Percentiles rank a stretch among this genome's conserved stretches.
Conservation (phyloP, 2,329 filamentous ascomycete genomes). For the Ampelomyces quisqualis region DNA sequence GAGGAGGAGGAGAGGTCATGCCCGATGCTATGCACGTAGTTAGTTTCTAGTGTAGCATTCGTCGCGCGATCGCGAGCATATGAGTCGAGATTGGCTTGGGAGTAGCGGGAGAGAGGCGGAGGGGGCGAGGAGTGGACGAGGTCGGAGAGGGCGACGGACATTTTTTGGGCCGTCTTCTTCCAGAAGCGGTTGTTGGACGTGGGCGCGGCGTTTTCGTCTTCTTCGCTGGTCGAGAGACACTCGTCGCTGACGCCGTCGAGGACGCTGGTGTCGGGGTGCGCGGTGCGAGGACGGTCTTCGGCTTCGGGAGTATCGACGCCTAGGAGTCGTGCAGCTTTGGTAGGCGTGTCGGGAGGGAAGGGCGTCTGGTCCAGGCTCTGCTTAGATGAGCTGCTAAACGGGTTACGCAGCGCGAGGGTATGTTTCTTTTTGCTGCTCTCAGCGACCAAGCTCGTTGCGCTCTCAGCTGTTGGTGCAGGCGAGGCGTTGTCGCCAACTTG, state of each 20-base stretch:
- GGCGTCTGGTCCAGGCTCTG: conserved; percentile 8
- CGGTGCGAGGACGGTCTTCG: not conserved
- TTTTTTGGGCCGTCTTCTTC: conserved; percentile 15
- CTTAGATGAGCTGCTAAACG: conserved; percentile 4
- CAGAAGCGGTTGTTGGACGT: conserved; percentile 11
- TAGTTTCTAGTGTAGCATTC: conserved; percentile 4
- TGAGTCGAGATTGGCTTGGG: conserved; percentile 2
- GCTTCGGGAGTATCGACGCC: not conserved
- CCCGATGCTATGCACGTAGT: conserved; percentile 13
- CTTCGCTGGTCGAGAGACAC: not conserved
- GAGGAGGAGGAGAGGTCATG: too few species aligned
- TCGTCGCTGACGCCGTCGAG: conserved; percentile 2
- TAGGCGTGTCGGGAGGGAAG: conserved; percentile 20
- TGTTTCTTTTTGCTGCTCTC: conserved; percentile 20
- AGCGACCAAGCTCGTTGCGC: conserved; percentile 5
- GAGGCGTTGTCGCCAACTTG: too few species aligned
- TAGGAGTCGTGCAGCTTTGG: not conserved
- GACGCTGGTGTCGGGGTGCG: conserved; percentile 3
- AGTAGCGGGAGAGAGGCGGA: not conserved
- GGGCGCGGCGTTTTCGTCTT: conserved; percentile 7
- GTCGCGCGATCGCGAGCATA: not conserved
- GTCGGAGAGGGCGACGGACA: conserved; percentile 9
- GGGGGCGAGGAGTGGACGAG: not conserved
- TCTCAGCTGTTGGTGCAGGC: too few species aligned
- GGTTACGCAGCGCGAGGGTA: conserved; percentile 15